Conservation (phyloP, 768 basidiomycete genomes). For the Kondoa subrosea region DNA sequence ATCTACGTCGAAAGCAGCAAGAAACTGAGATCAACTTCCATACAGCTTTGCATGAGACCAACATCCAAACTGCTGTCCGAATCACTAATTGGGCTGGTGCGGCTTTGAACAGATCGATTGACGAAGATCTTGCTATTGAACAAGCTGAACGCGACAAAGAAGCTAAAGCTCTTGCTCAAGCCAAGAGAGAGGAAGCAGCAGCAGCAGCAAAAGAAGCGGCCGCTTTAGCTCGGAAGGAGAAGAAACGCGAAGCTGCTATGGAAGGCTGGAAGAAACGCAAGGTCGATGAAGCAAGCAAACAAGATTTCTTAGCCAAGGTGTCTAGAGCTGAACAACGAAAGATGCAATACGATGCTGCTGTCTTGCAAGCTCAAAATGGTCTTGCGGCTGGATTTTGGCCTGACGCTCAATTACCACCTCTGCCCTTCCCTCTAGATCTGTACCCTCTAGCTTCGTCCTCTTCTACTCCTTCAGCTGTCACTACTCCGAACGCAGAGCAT, state of each 20-base stretch:
- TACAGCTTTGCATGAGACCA: background rate
- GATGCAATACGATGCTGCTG: background rate
- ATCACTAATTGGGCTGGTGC: conserved; percentile 4
- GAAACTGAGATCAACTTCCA: background rate
- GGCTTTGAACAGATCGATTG: background rate
- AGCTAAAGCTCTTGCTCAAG: background rate
- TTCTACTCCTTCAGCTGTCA: background rate
- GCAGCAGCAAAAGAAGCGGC: conserved; percentile 8
- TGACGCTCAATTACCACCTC: background rate
- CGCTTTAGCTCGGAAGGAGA: background rate
- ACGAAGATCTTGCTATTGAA: background rate
- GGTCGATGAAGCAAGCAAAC: conserved; percentile 7
- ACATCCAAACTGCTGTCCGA: background rate
- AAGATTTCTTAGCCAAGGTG: background rate
- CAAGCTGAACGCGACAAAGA: background rate
- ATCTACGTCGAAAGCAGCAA: background rate
- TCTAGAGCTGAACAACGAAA: background rate
- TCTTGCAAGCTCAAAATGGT: background rate
- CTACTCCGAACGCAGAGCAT: background rate
- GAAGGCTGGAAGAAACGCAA: conserved; percentile 20
- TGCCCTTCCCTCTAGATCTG: background rate
- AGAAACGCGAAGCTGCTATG: conserved; percentile 17
- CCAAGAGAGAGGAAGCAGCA: background rate
- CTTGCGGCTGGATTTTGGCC: conserved; percentile 8
- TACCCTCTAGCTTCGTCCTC: background rate